Percentiles rank a stretch among this genome's conserved stretches.
Conservation (phyloP, 352 stramenopile species). For the Plasmopara halstedii region DNA sequence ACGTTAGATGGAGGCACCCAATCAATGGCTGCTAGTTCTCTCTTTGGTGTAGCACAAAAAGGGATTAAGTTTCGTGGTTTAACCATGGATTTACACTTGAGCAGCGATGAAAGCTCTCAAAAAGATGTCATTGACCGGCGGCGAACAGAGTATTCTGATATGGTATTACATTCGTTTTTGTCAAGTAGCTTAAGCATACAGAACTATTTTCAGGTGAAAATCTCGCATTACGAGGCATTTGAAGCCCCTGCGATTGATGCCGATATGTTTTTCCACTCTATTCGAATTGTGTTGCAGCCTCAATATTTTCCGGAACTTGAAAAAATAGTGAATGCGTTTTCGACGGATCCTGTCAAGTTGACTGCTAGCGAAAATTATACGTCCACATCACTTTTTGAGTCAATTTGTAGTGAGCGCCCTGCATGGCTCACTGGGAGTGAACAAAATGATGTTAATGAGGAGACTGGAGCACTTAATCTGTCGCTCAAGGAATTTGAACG, state of each 20-base stretch:
- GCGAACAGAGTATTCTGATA: conserved; percentile 23
- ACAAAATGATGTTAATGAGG: conserved; percentile 24
- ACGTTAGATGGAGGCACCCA: conserved; percentile 36
- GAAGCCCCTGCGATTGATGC: conserved; percentile 66
- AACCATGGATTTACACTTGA: conserved; percentile 73
- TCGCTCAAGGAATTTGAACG: conserved; percentile 78
- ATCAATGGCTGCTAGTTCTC: conserved; percentile 69
- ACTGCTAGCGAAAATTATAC: conserved; percentile 18
- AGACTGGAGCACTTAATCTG: conserved; percentile 37
- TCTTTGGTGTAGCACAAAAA: conserved; percentile 84
- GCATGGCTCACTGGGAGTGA: conserved; percentile 41
- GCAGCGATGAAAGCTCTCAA: conserved; percentile 40
- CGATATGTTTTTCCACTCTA: conserved; percentile 78
- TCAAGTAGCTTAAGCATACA: conserved; percentile 53
- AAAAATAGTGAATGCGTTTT: conserved; percentile 64
- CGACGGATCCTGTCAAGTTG: conserved; percentile 14
- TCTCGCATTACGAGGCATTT: conserved; percentile 70
- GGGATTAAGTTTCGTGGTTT: conserved; percentile 77
- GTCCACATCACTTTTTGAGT: conserved; percentile 60
- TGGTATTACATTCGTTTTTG: conserved; percentile 60
- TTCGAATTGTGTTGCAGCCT: conserved; percentile 69
- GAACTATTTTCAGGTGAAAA: conserved; percentile 79
- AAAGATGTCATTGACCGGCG: conserved; percentile 24
- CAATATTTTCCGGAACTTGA: conserved; percentile 73
- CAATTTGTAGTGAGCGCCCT: conserved; percentile 58